These are phyloP conservation scores for Chlorella sp. DNA, from an alignment of 139 green algal species.

Conservation along the genomic window DNA sequence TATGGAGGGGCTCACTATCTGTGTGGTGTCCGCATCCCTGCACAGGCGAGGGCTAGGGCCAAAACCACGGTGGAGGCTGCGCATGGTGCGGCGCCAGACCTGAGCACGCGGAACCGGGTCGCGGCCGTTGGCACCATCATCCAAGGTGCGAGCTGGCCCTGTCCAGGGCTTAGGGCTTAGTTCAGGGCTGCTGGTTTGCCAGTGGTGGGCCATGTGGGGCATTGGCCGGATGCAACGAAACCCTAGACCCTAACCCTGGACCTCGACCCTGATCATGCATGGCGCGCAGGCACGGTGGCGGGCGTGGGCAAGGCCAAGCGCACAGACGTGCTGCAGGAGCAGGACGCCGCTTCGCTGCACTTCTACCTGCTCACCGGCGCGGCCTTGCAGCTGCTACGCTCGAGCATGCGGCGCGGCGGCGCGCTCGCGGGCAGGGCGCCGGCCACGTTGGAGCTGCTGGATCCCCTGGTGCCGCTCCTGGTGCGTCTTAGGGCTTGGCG, in stretches of 20 bases:
- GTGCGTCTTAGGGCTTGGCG: conserved; percentile 32
- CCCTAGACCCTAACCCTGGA: too few relatives aligned
- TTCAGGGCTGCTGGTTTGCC: too few relatives aligned
- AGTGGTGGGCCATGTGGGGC: too few relatives aligned
- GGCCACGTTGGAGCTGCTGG: conserved; percentile 43
- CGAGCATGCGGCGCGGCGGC: conserved; percentile 7
- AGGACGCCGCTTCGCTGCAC: conserved; percentile 45
- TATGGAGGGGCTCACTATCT: too few relatives aligned
- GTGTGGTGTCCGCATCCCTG: too few relatives aligned
- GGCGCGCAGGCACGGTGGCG: conserved; percentile 8
- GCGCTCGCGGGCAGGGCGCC: conserved; percentile 27
- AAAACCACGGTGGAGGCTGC: conserved; percentile 17
- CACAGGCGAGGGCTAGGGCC: conserved; percentile 29
- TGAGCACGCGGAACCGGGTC: neutral
- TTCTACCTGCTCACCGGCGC: conserved; percentile 76
- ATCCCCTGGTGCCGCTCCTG: conserved; percentile 68
- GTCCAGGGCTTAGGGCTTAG: too few relatives aligned
- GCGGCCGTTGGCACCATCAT: conserved; percentile 7
- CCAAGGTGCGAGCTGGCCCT: neutral
- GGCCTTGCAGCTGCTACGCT: conserved; percentile 66
- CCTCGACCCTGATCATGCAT: too few relatives aligned
- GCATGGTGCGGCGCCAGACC: neutral
- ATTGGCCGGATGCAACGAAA: too few relatives aligned
- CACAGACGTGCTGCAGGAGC: neutral
- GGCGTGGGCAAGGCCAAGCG: conserved; percentile 1